Percentiles rank a stretch among this genome's conserved stretches.
Conservation (phyloP, 2,329 filamentous ascomycete genomes). For the Acrodontium crateriforme region DNA sequence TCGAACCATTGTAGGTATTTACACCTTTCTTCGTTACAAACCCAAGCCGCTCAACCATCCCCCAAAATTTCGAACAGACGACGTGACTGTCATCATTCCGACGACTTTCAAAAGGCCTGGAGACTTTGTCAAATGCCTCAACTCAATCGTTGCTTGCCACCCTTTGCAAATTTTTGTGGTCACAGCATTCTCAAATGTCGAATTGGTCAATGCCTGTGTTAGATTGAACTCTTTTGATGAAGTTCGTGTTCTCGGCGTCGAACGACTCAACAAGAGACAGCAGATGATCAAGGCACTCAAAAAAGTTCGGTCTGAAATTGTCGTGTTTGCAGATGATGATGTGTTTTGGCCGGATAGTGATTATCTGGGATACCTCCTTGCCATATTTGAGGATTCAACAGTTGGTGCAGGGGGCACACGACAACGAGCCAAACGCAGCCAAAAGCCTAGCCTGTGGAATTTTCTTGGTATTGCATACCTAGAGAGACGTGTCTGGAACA, state of each 20-base stretch:
- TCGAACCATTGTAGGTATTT: conserved; percentile 17
- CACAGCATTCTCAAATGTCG: conserved; percentile 13
- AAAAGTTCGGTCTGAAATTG: conserved; percentile 15
- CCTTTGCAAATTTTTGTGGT: conserved; percentile 18
- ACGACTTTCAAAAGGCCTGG: conserved; percentile 20
- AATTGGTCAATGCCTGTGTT: conserved; percentile 8
- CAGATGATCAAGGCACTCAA: conserved; percentile 21
- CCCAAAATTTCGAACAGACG: conserved; percentile 13
- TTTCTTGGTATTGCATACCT: conserved; percentile 47
- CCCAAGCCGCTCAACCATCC: conserved; percentile 12
- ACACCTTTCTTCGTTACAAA: conserved; percentile 15
- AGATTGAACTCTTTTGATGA: conserved; percentile 4
- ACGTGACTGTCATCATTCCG: conserved; percentile 21
- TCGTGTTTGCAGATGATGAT: conserved; percentile 24
- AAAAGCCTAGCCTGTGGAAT: conserved; percentile 29
- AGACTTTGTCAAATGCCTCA: conserved; percentile 18
- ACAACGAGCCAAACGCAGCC: conserved; percentile 37
- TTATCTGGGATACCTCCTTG: conserved; percentile 20
- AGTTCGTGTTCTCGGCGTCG: conserved; percentile 19
- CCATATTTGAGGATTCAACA: conserved; percentile 28
- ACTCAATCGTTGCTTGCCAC: conserved; percentile 11
- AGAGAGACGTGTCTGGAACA: conserved; percentile 49
- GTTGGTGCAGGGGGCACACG: conserved; percentile 45
- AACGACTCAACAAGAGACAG: conserved; percentile 20
- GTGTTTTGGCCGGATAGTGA: conserved; percentile 19